Evolutionary conservation across 495 filamentous ascomycete genomes (phyloP).

Genomic region (Hyphodiscus hymeniophilus): DNA sequence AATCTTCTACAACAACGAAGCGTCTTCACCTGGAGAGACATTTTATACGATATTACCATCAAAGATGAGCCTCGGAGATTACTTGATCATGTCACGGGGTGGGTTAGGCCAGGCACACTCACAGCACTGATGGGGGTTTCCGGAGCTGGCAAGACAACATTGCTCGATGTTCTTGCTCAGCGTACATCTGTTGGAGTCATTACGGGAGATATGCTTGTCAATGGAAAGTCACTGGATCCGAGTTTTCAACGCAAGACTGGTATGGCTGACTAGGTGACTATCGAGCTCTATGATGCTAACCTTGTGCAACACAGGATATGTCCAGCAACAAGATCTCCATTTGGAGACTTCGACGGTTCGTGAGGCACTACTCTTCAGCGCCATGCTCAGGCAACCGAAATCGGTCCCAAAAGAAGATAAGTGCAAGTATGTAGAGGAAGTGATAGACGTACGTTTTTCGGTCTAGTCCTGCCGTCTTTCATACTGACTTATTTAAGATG

Average conservation of each 20-base stretch:
- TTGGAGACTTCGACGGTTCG: constrained; percentile 78
- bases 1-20: constrained; percentile 47
- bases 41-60: constrained; percentile 85
- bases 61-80: constrained; percentile 68
- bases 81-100: constrained; percentile 76
- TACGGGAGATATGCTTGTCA: constrained; percentile 79
- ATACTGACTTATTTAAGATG: constrained; percentile 32
- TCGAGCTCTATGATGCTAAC: too few species aligned
- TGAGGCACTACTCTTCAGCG: constrained; percentile 76
- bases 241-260: constrained; percentile 83
- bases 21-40: constrained; percentile 80
- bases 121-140: constrained; percentile 83
- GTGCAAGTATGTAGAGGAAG: constrained; percentile 78
- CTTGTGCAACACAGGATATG: constrained; percentile 73
- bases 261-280: too few species aligned
- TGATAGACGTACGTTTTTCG: constrained; percentile 51
- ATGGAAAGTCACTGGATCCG: constrained; percentile 65
- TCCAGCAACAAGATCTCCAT: constrained; percentile 93
- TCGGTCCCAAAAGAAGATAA: constrained; percentile 65
- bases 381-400: constrained; percentile 74
- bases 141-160: constrained; percentile 66
- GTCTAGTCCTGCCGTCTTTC: too few species aligned
- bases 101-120: constrained; percentile 84
- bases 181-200: constrained; percentile 83
- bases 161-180: constrained; percentile 65